Conservation (phyloP, 1,284 basidiomycete species). For the Volvariella volvacea region DNA sequence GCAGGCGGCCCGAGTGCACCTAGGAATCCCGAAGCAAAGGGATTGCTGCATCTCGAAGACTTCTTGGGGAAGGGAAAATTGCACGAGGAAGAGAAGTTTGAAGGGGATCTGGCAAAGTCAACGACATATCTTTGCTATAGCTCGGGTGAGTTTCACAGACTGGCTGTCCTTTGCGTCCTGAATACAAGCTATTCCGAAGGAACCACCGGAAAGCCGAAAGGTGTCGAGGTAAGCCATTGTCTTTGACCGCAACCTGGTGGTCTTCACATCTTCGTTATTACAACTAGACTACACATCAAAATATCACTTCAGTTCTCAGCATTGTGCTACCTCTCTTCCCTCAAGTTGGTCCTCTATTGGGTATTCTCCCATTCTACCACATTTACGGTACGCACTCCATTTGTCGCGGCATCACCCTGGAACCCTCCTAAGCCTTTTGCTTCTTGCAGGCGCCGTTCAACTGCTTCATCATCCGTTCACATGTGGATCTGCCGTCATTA, state of each 20-base stretch:
- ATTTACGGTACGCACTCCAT: constrained; percentile 41
- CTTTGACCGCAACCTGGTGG: constrained; percentile 3
- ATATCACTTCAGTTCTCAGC: constrained; percentile 45
- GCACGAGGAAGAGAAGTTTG: constrained; percentile 41
- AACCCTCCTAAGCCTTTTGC: background rate
- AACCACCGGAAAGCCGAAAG: constrained; percentile 58
- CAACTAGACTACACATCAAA: constrained; percentile 56
- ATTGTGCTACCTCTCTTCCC: constrained; percentile 38
- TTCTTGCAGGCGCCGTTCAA: constrained; percentile 39
- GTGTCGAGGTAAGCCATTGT: constrained; percentile 36
- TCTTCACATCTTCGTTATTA: background rate
- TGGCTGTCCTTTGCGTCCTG: background rate
- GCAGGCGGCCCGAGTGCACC: constrained; percentile 25
- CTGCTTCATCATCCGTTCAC: constrained; percentile 57
- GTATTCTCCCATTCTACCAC: constrained; percentile 56
- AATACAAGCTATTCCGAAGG: constrained; percentile 23
- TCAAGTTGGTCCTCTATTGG: constrained; percentile 42
- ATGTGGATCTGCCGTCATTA: constrained; percentile 51
- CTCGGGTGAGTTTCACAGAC: constrained; percentile 22
- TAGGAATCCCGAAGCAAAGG: constrained; percentile 21
- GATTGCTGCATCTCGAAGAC: constrained; percentile 30
- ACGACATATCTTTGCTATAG: constrained; percentile 65
- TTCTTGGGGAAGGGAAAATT: constrained; percentile 40
- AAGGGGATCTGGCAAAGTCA: constrained; percentile 39
- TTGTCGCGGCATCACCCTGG: too few relatives aligned